Percentiles rank a stretch among this genome's conserved stretches.
Conservation (phyloP, 129 eudicot species). For the Erigeron canadensis region DNA sequence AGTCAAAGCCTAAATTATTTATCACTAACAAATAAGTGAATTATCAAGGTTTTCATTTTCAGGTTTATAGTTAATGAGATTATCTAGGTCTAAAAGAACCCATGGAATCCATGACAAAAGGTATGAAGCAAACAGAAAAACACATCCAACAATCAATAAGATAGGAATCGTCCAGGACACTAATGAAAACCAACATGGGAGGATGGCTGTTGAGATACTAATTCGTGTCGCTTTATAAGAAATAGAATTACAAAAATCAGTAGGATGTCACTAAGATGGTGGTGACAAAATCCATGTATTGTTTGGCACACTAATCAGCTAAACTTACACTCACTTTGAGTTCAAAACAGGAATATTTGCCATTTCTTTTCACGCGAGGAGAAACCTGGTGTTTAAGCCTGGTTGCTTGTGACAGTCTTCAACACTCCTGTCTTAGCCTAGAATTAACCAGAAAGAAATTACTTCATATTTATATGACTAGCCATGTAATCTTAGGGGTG, state of each 20-base stretch:
- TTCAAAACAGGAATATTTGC: not conserved
- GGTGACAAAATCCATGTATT: not conserved
- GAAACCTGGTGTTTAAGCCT: not conserved
- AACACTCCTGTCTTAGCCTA: slow-evolving; percentile 18
- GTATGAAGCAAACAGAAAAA: not conserved
- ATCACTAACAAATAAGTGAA: too few species aligned
- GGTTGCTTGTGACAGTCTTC: slow-evolving; percentile 13
- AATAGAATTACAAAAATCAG: not conserved
- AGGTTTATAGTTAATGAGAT: not conserved
- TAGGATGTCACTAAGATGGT: not conserved
- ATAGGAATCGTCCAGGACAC: too few species aligned
- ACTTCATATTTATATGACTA: not conserved
- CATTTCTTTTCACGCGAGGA: not conserved
- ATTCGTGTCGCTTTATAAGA: not conserved
- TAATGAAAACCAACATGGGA: not conserved
- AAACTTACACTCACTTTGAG: not conserved
- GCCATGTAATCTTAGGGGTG: not conserved
- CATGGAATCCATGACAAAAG: not conserved
- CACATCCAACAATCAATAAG: not conserved
- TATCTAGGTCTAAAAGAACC: not conserved
- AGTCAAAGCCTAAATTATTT: too few species aligned
- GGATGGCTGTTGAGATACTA: not conserved
- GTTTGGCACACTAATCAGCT: not conserved
- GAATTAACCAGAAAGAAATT: not conserved
- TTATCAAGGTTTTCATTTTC: too few species aligned